phyloP scores from a whole-genome alignment of 1,139 yeast species.

The Geotrichum cucujoidarum region DNA sequence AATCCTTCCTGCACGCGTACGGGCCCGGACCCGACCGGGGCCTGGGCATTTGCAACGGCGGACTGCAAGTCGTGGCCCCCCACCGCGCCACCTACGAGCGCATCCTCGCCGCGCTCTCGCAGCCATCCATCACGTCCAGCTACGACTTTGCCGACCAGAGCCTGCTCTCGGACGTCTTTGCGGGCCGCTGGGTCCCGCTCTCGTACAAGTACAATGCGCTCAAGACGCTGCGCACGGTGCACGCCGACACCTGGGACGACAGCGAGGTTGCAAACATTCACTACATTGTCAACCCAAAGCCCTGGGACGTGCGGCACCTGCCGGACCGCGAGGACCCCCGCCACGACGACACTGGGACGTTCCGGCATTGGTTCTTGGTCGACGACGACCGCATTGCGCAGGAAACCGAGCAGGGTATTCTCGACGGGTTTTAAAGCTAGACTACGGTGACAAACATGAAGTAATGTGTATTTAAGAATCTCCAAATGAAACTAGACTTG shows the following conservation, averaged over 20 bases:
- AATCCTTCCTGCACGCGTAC: conserved; percentile 27
- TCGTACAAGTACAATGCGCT: conserved; percentile 51
- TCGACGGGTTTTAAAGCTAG: conserved; percentile 22
- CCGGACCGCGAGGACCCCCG: conserved; percentile 23
- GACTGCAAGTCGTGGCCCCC: conserved; percentile 48
- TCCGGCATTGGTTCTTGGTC: conserved; percentile 32
- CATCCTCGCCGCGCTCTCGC: conserved; percentile 39
- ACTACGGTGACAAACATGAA: no score
- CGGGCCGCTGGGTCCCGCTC: conserved; percentile 46
- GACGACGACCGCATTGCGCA: conserved; percentile 36
- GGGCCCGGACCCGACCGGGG: conserved; percentile 45
- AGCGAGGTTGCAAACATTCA: conserved; percentile 49
- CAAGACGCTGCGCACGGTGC: conserved; percentile 45
- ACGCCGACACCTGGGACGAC: conserved; percentile 44
- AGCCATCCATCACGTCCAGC: conserved; percentile 36
- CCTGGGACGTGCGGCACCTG: conserved; percentile 47
- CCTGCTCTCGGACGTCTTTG: conserved; percentile 48
- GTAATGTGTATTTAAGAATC: no score
- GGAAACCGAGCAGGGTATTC: conserved; percentile 23
- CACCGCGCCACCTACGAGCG: conserved; percentile 34
- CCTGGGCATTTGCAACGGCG: conserved; percentile 50
- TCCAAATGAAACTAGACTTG: no score
- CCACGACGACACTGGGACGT: conserved; percentile 36
- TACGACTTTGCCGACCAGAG: conserved; percentile 57
- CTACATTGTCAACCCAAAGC: conserved; percentile 52